Conservation (phyloP, 2,329 filamentous ascomycete species). For the Aureobasidium mangrovei region DNA sequence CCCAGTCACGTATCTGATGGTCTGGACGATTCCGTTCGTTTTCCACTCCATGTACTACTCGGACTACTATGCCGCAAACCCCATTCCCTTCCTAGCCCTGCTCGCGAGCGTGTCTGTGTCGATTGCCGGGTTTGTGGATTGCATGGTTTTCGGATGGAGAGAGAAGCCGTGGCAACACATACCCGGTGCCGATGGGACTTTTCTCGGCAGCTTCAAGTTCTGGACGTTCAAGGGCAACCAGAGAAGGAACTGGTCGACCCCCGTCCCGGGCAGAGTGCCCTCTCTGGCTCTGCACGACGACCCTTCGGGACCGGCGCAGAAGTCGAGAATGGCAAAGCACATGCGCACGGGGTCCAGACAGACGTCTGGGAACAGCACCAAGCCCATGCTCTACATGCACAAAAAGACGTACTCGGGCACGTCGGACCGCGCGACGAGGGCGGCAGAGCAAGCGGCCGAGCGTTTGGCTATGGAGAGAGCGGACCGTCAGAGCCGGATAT, state of each 20-base stretch:
- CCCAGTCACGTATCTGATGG: constrained; percentile 59
- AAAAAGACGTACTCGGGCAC: constrained; percentile 24
- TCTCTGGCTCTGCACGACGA: not conserved
- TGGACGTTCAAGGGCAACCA: constrained; percentile 20
- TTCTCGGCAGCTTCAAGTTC: constrained; percentile 31
- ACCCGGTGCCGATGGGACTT: constrained; percentile 34
- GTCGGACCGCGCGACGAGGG: constrained; percentile 25
- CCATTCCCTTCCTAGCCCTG: constrained; percentile 49
- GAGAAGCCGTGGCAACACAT: constrained; percentile 64
- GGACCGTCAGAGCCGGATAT: constrained; percentile 16
- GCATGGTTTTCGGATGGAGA: constrained; percentile 56
- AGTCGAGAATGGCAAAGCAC: not conserved
- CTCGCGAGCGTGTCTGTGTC: constrained; percentile 51
- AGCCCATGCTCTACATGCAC: constrained; percentile 17
- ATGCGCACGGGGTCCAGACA: not conserved
- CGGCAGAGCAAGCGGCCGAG: constrained; percentile 29
- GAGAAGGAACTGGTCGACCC: not conserved
- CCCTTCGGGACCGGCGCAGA: not conserved
- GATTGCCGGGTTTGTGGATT: constrained; percentile 59
- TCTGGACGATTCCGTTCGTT: constrained; percentile 66
- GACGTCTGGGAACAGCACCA: not conserved
- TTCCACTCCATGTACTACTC: constrained; percentile 54
- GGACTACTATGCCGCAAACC: constrained; percentile 41
- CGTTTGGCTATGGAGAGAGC: constrained; percentile 32
- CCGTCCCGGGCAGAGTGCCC: constrained; percentile 3